Percentiles rank a stretch among this genome's conserved stretches.
These are phyloP conservation scores for Phaeosphaeriaceae sp. DNA, from an alignment of 2,329 filamentous ascomycete species.

Conservation along the genomic window DNA sequence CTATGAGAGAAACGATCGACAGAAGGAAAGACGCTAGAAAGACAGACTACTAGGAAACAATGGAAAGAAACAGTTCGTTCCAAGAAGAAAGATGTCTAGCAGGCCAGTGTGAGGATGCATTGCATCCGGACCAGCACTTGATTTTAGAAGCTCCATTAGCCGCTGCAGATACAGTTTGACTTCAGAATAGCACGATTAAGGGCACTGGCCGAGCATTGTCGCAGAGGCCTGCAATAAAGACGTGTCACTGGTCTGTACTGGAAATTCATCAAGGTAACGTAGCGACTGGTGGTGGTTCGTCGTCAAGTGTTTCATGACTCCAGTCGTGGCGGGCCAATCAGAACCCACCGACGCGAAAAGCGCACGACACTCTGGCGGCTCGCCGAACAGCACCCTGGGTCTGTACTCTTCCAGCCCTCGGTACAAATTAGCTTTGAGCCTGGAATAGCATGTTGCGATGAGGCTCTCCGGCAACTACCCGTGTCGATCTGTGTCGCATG, in stretches of 20 bases:
- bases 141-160: slow-evolving; percentile 50
- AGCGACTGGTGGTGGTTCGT: slow-evolving; percentile 41
- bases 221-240: slow-evolving; percentile 29
- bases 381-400: slow-evolving; percentile 14
- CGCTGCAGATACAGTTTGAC: slow-evolving; percentile 48
- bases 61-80: slow-evolving; percentile 29
- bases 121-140: slow-evolving; percentile 30
- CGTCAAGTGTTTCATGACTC: slow-evolving; percentile 33
- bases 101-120: slow-evolving; percentile 30
- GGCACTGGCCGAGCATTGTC: slow-evolving; percentile 43
- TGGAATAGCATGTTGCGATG: slow-evolving; percentile 12
- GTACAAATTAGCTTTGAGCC: slow-evolving; percentile 13
- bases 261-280: slow-evolving; percentile 20
- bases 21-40: slow-evolving; percentile 23
- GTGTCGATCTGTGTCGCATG: not conserved
- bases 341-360: slow-evolving; percentile 13
- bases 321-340: slow-evolving; percentile 28
- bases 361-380: slow-evolving; percentile 25
- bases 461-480: slow-evolving; percentile 12
- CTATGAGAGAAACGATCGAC: slow-evolving; percentile 46
- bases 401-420: not conserved
- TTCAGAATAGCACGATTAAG: slow-evolving; percentile 31
- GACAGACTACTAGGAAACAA: slow-evolving; percentile 27
- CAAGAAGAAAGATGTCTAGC: slow-evolving; percentile 35
- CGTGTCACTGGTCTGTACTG: slow-evolving; percentile 27